Base-by-base conservation (phyloP, 352 stramenopile species). In the Phytophthora litchii region DNA sequence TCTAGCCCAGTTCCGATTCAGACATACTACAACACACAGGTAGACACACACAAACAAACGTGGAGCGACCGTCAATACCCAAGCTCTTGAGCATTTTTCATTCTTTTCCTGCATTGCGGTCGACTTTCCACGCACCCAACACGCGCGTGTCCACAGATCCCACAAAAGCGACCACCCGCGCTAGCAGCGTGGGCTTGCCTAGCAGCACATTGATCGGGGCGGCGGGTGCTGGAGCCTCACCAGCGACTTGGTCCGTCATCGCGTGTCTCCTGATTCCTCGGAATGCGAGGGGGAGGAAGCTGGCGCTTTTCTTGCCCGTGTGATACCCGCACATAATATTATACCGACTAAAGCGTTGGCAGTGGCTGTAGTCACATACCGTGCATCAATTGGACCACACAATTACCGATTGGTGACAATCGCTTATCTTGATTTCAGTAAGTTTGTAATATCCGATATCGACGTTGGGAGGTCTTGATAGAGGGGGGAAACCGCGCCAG, bases 1-100 rank as follows among this genome's bases (percentile, higher is more conserved):
- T 20, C 83, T 76, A 12, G 87, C 83, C 87, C 85, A 94, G 32
- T 62, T 83, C 14, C 71, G 76, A 50, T 80, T 92, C 45, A 93
- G 29, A 25, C 65, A 82, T 41, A 92, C 86, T 27, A 27, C 23
- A 61, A 43, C 40, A 68, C 25, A 55, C 36, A 60, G 16, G 41
- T 7, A 32, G 27, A 10, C 20, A 60, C 14, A 51, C 27, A 58
- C 11, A 40, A 17, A 4, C 13, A 38, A 9, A 20, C 31, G 67
- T 51, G 57, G 53, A 56, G 49, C 27, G 17, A 11, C 11, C 21
- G 31, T 68, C 36, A 70, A 32, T 54, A 25, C 21, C 25, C 23
- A 53, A 17, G 14, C n/a, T 27, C 3, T 27, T 5, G 5, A 27
- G 5, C 23, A 27, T 27, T 5, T 27, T 27, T 27, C 23, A 19